Base-by-base conservation (phyloP, 202 grass and related monocot genomes). In the Carex arenaria region DNA sequence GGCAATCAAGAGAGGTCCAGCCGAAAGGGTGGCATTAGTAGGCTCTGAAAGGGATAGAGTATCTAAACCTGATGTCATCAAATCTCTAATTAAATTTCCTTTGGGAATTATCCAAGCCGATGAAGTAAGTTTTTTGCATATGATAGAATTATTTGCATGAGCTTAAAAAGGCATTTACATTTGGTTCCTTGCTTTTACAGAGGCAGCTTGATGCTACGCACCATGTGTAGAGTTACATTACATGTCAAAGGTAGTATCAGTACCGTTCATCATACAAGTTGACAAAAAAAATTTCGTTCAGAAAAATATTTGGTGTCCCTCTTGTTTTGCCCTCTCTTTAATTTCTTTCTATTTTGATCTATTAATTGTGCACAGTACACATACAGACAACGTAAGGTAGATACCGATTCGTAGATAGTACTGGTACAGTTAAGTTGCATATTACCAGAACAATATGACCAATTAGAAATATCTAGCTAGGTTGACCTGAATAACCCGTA, bases 21-120 rank as follows among this genome's bases (percentile, higher is more conserved):
- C 36, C 26, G n/a, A 56, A 82, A 32, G 80, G 64, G 64, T 67
- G 42, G 47, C 80, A 82, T 68, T 67, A 62, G 51, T 69, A 54
- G 43, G 62, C 15, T 82, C 18, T 53, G 80, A 82, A 82, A 82
- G 80, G 28, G 80, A 82, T 82, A 53, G 47, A 67, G 26, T 55
- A 82, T 82, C 64, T 82, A 82, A 69, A 65, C 43, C 28, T 30
- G 23, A 52, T 56, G 3, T 8, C 53, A 59, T 11, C 7, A n/a
- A n/a, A 59, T 36, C 53, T 38, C 53, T 38, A 20, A 38, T 78
- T 59, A 59, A 38, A 19, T 9, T 55, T 76, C 23, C 51, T 55
- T 55, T 17, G 10, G 12, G 18, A 32, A 30, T 40, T 40, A 40
- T 31, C 14, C 2, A 18, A 8, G 49, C 70, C 19, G n/a, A 73